phyloP scores from a whole-genome alignment of 306 rosid species.

The Alnus glutinosa region DNA sequence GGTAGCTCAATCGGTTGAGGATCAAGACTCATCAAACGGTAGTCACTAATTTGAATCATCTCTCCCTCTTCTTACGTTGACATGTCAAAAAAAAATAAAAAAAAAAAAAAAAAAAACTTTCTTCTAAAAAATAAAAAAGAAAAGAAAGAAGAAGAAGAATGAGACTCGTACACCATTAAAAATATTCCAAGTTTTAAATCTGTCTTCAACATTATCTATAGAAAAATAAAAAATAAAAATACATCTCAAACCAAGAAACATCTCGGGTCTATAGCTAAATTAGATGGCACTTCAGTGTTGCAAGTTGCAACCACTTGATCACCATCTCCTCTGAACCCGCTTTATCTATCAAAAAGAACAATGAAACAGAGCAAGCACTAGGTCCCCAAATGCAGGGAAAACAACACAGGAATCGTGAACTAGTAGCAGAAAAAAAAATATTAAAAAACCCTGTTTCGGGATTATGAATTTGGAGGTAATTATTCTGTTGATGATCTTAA shows the following conservation, averaged over 20 bases:
- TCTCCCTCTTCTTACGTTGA: too few relatives aligned
- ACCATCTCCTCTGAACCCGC: slow-evolving; percentile 33
- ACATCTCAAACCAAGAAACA: slow-evolving; percentile 28
- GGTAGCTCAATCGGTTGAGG: too few relatives aligned
- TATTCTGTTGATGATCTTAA: slow-evolving; percentile 28
- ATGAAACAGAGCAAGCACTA: slow-evolving; percentile 31
- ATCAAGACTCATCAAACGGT: too few relatives aligned
- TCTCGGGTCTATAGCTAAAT: slow-evolving; percentile 18
- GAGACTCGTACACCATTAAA: not conserved
- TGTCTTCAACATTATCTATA: slow-evolving; percentile 8
- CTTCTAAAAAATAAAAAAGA: too few relatives aligned
- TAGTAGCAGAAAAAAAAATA: slow-evolving; percentile 9
- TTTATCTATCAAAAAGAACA: slow-evolving; percentile 30
- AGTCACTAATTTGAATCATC: too few relatives aligned
- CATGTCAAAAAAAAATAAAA: too few relatives aligned
- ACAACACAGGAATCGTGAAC: slow-evolving; percentile 16
- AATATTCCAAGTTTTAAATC: slow-evolving; percentile 12
- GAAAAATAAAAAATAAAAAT: not conserved
- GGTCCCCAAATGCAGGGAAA: slow-evolving; percentile 59
- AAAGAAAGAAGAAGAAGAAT: too few relatives aligned
- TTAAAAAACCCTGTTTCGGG: slow-evolving; percentile 18
- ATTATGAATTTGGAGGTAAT: not conserved
- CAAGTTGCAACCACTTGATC: not conserved
- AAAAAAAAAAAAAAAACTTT: too few relatives aligned
- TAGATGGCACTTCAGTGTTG: slow-evolving; percentile 8